Percentiles rank a stretch among this genome's conserved stretches.
These are phyloP conservation scores for Neurospora intermedia DNA, from an alignment of 495 filamentous ascomycete species.

Conservation along the genomic window DNA sequence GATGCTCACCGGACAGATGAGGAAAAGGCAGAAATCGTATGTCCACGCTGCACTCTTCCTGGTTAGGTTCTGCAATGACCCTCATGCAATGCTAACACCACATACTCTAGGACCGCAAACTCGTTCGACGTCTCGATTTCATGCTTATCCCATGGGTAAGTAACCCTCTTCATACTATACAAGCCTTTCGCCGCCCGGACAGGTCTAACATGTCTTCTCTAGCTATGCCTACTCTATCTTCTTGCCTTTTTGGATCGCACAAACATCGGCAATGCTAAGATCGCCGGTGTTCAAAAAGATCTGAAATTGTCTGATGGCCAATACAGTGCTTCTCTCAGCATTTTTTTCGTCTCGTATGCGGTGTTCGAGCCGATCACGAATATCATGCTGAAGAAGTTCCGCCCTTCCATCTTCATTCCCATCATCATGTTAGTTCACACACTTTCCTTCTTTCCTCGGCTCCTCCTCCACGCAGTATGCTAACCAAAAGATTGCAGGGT, in stretches of 20 bases:
- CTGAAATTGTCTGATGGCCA: constrained; percentile 44
- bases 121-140: constrained; percentile 62
- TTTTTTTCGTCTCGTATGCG: constrained; percentile 91
- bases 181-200: neutral
- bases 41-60: constrained; percentile 7
- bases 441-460: neutral
- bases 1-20: constrained; percentile 57
- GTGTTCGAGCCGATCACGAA: constrained; percentile 84
- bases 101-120: constrained; percentile 45
- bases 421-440: constrained; percentile 53
- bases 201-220: neutral
- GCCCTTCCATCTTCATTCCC: constrained; percentile 47
- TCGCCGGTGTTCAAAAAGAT: constrained; percentile 57
- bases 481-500: constrained; percentile 21
- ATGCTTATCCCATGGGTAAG: constrained; percentile 62
- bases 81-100: neutral
- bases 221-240: constrained; percentile 75
- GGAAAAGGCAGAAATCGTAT: constrained; percentile 57
- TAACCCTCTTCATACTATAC: neutral
- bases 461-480: neutral
- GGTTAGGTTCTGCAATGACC: neutral
- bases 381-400: constrained; percentile 64
- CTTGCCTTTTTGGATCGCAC: constrained; percentile 75
- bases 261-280: constrained; percentile 83
- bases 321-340: constrained; percentile 68